Evolutionary conservation across 2,329 filamentous ascomycete genomes (phyloP).

Genomic region (Grosmannia penicillata): DNA sequence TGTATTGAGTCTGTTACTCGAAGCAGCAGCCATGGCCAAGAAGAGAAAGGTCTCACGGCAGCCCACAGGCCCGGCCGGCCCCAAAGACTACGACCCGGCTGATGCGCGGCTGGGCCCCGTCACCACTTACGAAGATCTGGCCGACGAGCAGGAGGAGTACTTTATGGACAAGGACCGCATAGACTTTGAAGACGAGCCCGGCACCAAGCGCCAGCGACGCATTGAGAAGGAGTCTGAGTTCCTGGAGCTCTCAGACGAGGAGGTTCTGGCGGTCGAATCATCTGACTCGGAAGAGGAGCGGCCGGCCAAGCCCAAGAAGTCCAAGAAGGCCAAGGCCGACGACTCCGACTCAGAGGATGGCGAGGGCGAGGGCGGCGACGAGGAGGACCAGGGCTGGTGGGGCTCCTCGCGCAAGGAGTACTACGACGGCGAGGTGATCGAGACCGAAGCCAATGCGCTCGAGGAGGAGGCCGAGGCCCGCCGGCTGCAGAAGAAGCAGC

Average conservation of each 20-base stretch:
- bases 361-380: conserved; percentile 35
- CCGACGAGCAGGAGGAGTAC: conserved; percentile 89
- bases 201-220: conserved; percentile 62
- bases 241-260: conserved; percentile 47
- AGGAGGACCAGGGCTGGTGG: conserved; percentile 57
- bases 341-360: conserved; percentile 36
- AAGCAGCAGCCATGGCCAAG: conserved; percentile 34
- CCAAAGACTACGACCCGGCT: conserved; percentile 36
- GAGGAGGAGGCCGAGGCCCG: conserved; percentile 88
- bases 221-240: conserved; percentile 41
- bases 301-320: conserved; percentile 12
- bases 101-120: conserved; percentile 47
- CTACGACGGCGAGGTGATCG: conserved; percentile 69
- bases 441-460: conserved; percentile 54
- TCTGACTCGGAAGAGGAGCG: conserved; percentile 13
- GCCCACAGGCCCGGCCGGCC: conserved; percentile 28
- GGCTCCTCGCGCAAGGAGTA: conserved; percentile 80
- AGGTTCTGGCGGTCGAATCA: conserved; percentile 25
- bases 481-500: conserved; percentile 77
- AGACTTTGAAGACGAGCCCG: conserved; percentile 66
- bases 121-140: conserved; percentile 65
- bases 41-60: conserved; percentile 55
- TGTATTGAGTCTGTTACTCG: too few relatives aligned
- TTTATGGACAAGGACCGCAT: conserved; percentile 77
- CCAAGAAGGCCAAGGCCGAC: conserved; percentile 26